Base-by-base conservation (phyloP, 805 yeast species). In the Zygosaccharomyces siamensis region DNA sequence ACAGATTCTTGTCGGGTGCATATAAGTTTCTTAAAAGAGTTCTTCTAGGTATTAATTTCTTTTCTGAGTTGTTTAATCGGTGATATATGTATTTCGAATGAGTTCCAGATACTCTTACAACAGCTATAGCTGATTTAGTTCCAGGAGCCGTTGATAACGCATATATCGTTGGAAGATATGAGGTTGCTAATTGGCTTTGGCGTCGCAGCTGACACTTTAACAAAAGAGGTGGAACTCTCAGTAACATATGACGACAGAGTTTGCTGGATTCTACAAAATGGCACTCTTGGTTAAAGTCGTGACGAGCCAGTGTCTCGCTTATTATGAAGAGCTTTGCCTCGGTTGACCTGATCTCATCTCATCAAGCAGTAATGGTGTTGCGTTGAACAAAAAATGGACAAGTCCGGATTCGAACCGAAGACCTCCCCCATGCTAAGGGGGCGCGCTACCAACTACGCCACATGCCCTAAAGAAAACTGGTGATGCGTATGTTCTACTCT, bases 101-200 rank as follows among this genome's bases (percentile, higher is more conserved):
- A 0, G 89, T 72, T 0, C 99, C 99, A 1, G 96, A 81, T 0
- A 90, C 70, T 43, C 99, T 72, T 3, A 93, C 74, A 1, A 93
- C 88, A 0, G 89, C 96, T 21, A 93, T 81, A 0, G 97, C 99
- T 0, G 97, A 78, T 50, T 84, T 75, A 0, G 57, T 59, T 2
- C 89, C 82, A 0, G 86, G 79, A 7, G 85, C 81, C 0, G 98
- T 92, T 0, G 98, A 88, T 14, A 89, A 70, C 0, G 99, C 99
- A 70, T 84, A 93, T 1, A 93, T 83, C 0, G 99, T 93, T 7
- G 93, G 51, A 40, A 51, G 51, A n/a, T 41, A 27, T 4, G 45
- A 37, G 2, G 49, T 51, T 12, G 45, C 24, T 14, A 41, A 10
- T 18, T 31, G 32, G 36, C 37, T 41, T 18, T 41, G 26, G 8